Base-by-base conservation (phyloP, 1,284 basidiomycete genomes). In the Entoloma clypeatum region DNA sequence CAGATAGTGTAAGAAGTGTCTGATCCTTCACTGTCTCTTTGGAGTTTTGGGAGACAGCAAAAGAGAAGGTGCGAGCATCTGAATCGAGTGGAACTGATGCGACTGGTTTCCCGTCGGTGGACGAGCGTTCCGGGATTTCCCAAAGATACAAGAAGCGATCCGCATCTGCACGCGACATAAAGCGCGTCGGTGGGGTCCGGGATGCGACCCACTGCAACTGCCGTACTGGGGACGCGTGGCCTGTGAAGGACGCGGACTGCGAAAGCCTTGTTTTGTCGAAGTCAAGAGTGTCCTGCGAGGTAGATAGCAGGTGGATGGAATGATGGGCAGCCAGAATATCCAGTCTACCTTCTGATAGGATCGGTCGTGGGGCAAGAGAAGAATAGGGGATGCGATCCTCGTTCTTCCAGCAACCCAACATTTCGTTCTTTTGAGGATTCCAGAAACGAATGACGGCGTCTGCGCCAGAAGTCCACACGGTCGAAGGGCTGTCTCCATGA, bases 61-160 rank as follows among this genome's bases (percentile, higher is more conserved):
- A 52, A 5, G 73, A 63, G 38, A 84, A 62, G 13, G 65, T 66
- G 34, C 80, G 75, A 4, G 77, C 81, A 38, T 81, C 78, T 2
- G 85, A 79, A 51, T 87, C 78, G 9, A 87, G 68, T 5, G 85
- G 74, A 9, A 79, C 68, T 2, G 77, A 77, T n/a, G 79, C 81
- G n/a, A 74, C 57, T 40, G 78, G 72, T 59, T 65, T 79, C 47
- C 77, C 77, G 59, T 78, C 66, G 33, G 61, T 47, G 42, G 66
- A 64, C 39, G 63, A 52, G 38, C 53, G 64, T 44, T 59, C 64
- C 19, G 67, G 62, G 45, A 75, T 51, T 54, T 77, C 63, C 86
- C 85, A 81, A 35, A 82, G 54, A 53, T 79, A 84, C n/a, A 89
- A 67, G 31, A 85, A 79, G 14, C 88, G 77, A 61, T 92, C 88